Evolutionary conservation across 2,329 filamentous ascomycete genomes (phyloP).

Genomic region (Paecilomyces sp.): DNA sequence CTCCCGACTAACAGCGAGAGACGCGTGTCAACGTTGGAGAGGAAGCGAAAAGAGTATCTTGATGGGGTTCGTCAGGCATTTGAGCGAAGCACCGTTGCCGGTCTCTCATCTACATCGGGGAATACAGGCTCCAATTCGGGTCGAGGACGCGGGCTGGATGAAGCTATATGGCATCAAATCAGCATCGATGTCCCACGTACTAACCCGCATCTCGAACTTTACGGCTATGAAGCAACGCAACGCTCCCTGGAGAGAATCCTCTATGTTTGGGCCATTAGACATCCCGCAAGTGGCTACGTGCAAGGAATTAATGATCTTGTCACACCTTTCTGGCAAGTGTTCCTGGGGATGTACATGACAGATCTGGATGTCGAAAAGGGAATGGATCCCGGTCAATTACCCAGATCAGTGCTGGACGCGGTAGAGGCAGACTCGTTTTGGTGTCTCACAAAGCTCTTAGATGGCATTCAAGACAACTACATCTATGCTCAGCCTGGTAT

Average conservation of each 20-base stretch:
- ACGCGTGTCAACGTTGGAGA: slow-evolving; percentile 78
- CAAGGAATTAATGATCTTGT: slow-evolving; percentile 98
- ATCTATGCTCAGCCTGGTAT: slow-evolving; percentile 97
- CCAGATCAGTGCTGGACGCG: slow-evolving; percentile 82
- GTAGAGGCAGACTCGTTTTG: slow-evolving; percentile 98
- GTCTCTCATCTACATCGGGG: slow-evolving; percentile 26
- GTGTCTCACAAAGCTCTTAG: slow-evolving; percentile 96
- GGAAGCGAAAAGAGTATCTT: slow-evolving; percentile 93
- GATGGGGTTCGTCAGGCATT: slow-evolving; percentile 74
- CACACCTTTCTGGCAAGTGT: slow-evolving; percentile 97
- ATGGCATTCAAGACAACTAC: slow-evolving; percentile 98
- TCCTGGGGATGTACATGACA: slow-evolving; percentile 90
- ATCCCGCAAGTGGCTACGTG: slow-evolving; percentile 95
- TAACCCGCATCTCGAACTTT: slow-evolving; percentile 90
- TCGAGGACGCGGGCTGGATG: slow-evolving; percentile 72
- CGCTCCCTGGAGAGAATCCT: slow-evolving; percentile 87
- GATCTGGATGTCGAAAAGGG: slow-evolving; percentile 84
- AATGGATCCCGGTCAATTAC: slow-evolving; percentile 94
- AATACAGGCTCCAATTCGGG: slow-evolving; percentile 39
- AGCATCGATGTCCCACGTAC: slow-evolving; percentile 96
- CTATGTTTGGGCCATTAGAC: slow-evolving; percentile 95
- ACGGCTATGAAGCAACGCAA: slow-evolving; percentile 93
- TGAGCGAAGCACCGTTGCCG: slow-evolving; percentile 44
- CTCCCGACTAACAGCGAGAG: slow-evolving; percentile 94
- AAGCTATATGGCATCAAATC: slow-evolving; percentile 99